These are phyloP conservation scores for Pogostemon cablin DNA, from an alignment of 257 asterid genomes.

Conservation along the genomic window DNA sequence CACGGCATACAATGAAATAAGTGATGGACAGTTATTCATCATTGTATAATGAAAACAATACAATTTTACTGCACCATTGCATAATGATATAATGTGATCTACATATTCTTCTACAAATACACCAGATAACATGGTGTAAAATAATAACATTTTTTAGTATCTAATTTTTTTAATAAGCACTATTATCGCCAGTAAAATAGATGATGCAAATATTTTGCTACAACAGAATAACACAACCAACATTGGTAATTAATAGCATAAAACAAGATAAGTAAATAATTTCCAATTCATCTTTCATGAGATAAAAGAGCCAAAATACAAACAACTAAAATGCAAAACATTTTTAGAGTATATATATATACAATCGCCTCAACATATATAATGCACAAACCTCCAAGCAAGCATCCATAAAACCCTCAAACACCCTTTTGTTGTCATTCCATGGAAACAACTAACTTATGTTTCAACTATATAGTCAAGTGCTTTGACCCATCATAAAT, in stretches of 20 bases:
- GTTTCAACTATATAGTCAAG: no score
- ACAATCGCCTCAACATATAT: not conserved
- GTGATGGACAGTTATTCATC: not conserved
- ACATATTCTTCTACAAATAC: not conserved
- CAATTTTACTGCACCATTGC: slow-evolving; percentile 6
- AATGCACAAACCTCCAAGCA: slow-evolving; percentile 7
- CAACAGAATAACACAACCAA: not conserved
- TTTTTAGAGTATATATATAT: not conserved
- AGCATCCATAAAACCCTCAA: not conserved
- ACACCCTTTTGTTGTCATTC: not conserved
- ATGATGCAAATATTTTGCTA: not conserved
- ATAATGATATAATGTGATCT: not conserved
- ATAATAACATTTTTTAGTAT: not conserved
- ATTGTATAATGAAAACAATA: not conserved
- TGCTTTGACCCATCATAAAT: no score
- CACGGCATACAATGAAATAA: not conserved
- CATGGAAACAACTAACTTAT: not conserved
- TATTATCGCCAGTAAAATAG: not conserved
- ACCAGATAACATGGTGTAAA: no score
- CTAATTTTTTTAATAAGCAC: not conserved
- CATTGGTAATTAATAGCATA: not conserved
- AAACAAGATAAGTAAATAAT: not conserved
- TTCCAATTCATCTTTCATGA: not conserved
- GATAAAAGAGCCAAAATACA: not conserved
- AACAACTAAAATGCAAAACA: not conserved